phyloP scores from a whole-genome alignment of 805 yeast species.

The Zygosaccharomyces bailii region DNA sequence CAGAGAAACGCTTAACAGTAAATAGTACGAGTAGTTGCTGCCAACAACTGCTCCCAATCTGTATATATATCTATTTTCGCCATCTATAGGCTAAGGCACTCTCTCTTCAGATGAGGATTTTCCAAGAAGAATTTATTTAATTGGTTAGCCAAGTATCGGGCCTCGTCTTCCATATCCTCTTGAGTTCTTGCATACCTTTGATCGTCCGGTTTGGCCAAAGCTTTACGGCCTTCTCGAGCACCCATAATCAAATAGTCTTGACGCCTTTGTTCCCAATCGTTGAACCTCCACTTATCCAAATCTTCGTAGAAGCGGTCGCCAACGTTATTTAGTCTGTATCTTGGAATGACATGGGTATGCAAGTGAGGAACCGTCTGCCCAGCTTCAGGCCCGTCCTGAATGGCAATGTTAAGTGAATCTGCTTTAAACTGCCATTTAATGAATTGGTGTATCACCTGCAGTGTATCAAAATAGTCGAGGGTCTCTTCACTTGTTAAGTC shows the following conservation, averaged over 20 bases:
- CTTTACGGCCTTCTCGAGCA: slow-evolving; percentile 26
- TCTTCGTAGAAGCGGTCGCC: slow-evolving; percentile 74
- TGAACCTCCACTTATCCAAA: slow-evolving; percentile 58
- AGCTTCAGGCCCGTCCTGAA: slow-evolving; percentile 94
- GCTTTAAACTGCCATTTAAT: slow-evolving; percentile 68
- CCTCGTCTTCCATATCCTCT: slow-evolving; percentile 72
- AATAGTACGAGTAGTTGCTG: neutral
- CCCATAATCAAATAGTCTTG: slow-evolving; percentile 24
- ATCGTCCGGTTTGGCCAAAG: slow-evolving; percentile 43
- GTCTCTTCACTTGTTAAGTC: slow-evolving; percentile 72
- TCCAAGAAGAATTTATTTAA: slow-evolving; percentile 25
- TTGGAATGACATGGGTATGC: slow-evolving; percentile 90
- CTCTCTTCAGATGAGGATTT: slow-evolving; percentile 13
- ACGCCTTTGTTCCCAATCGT: slow-evolving; percentile 36
- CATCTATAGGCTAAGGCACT: neutral
- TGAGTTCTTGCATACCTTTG: slow-evolving; percentile 54
- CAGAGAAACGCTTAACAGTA: slow-evolving; percentile 34
- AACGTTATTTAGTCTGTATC: slow-evolving; percentile 53
- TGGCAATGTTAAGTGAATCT: slow-evolving; percentile 81
- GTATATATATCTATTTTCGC: slow-evolving; percentile 4
- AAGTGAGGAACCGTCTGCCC: slow-evolving; percentile 96
- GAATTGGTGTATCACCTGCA: slow-evolving; percentile 67
- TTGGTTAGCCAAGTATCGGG: slow-evolving; percentile 48
- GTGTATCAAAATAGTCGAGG: slow-evolving; percentile 69
- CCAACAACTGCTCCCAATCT: too few species aligned